phyloP scores from a whole-genome alignment of 768 basidiomycete genomes.

The Boletus subcaerulescens region DNA sequence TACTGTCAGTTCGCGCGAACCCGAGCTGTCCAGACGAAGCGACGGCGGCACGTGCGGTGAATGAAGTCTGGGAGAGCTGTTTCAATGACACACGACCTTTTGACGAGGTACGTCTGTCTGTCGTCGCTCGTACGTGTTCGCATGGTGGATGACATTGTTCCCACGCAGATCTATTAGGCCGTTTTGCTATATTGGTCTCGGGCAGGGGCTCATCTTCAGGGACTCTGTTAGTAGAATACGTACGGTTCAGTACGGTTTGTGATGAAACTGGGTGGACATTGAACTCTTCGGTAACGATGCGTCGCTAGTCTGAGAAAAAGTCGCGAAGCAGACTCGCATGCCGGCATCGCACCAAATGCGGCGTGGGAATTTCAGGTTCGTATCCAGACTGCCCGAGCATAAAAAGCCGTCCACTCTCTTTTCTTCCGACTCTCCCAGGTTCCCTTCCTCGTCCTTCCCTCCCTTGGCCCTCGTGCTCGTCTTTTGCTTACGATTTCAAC shows the following conservation, averaged over 20 bases:
- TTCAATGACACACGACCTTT: conserved; percentile 94
- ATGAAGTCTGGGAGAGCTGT: conserved; percentile 97
- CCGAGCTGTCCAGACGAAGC: conserved; percentile 73
- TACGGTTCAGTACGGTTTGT: not conserved
- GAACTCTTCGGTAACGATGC: not conserved
- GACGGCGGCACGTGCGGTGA: conserved; percentile 84
- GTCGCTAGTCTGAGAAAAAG: conserved; percentile 16
- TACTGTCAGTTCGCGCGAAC: conserved; percentile 77
- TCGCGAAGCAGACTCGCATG: conserved; percentile 7
- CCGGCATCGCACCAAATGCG: conserved; percentile 17
- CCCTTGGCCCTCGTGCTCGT: not conserved
- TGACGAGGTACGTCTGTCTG: conserved; percentile 68
- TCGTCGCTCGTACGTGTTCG: not conserved
- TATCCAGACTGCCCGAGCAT: conserved; percentile 19
- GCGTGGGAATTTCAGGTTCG: conserved; percentile 23
- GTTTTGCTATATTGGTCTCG: not conserved
- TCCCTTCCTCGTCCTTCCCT: conserved; percentile 16
- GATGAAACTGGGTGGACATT: conserved; percentile 7
- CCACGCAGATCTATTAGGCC: conserved; percentile 33
- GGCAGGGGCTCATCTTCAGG: conserved; percentile 10
- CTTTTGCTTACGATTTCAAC: conserved; percentile 24
- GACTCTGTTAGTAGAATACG: conserved; percentile 7
- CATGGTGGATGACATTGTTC: conserved; percentile 9
- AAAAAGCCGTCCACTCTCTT: conserved; percentile 15
- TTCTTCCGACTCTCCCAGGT: conserved; percentile 8